Conservation (phyloP, 1,284 basidiomycete genomes). For the Sporisorium reilianum region DNA sequence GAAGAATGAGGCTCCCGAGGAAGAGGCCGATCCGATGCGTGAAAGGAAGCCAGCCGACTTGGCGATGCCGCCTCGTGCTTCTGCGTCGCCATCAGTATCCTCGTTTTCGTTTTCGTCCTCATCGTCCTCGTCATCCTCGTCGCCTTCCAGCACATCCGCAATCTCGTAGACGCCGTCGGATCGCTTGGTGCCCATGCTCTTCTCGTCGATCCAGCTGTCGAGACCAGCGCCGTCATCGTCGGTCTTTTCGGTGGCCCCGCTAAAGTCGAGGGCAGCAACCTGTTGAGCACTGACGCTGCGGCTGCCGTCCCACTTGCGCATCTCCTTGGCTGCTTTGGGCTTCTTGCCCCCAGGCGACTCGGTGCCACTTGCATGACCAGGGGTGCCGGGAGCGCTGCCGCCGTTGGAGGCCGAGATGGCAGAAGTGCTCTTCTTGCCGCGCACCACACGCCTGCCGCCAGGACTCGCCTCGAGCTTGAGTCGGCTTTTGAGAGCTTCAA, state of each 20-base stretch:
- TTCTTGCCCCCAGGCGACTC: conserved; percentile 66
- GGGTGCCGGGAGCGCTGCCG: conserved; percentile 73
- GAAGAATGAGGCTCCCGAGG: conserved; percentile 51
- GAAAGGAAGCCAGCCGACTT: conserved; percentile 73
- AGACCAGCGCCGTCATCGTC: conserved; percentile 67
- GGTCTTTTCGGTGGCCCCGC: conserved; percentile 74
- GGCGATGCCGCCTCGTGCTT: conserved; percentile 11
- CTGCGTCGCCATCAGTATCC: conserved; percentile 24
- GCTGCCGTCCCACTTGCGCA: conserved; percentile 89
- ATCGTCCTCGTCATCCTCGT: conserved; percentile 46
- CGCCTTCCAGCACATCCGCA: conserved; percentile 79
- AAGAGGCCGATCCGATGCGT: conserved; percentile 70
- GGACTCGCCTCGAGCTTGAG: conserved; percentile 73
- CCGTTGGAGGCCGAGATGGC: conserved; percentile 66
- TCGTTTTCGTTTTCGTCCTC: conserved; percentile 78
- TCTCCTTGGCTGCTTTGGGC: conserved; percentile 79
- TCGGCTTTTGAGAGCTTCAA: conserved; percentile 87
- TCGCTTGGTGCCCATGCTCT: conserved; percentile 83
- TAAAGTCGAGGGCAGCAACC: conserved; percentile 89
- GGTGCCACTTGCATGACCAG: conserved; percentile 37
- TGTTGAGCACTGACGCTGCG: conserved; percentile 81
- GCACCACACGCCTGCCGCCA: conserved; percentile 73
- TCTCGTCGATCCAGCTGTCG: conserved; percentile 73
- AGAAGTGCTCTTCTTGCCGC: conserved; percentile 70
- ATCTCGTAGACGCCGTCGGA: conserved; percentile 90